Conservation (phyloP, 2,329 filamentous ascomycete genomes). For the Calonectria pseudoturangicola region DNA sequence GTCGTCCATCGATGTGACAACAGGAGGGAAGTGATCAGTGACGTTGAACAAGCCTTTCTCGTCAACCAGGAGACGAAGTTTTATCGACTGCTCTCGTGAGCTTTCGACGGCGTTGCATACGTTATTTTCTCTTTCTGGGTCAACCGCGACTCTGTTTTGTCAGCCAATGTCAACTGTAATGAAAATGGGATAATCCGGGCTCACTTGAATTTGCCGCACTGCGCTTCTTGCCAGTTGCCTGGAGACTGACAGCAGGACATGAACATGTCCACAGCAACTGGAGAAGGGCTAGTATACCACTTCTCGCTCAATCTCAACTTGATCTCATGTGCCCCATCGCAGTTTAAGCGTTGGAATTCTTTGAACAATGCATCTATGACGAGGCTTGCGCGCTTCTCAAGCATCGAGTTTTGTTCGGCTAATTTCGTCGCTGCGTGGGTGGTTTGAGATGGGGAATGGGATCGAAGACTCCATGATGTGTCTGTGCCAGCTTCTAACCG, state of each 20-base stretch:
- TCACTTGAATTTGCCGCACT: conserved; percentile 22
- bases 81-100: conserved; percentile 2
- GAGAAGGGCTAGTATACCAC: conserved; percentile 9
- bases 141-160: background rate
- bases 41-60: conserved; percentile 18
- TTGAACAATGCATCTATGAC: conserved; percentile 16
- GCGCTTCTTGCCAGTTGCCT: conserved; percentile 12
- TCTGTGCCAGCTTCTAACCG: background rate
- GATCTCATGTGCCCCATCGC: conserved; percentile 4
- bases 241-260: conserved; percentile 16
- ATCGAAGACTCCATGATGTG: conserved; percentile 1
- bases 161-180: background rate
- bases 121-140: background rate
- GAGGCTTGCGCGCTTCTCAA: conserved; percentile 14
- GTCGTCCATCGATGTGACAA: background rate
- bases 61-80: conserved; percentile 1
- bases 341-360: conserved; percentile 15
- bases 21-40: background rate
- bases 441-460: background rate
- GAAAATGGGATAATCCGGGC: background rate
- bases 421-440: too few relatives aligned
- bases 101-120: background rate
- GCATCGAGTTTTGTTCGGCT: background rate
- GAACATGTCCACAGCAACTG: conserved; percentile 14
- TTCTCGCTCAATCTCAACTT: conserved; percentile 6